Evolutionary conservation across 176 grass and related monocot genomes (phyloP).

Genomic region (Puccinellia tenuiflora): DNA sequence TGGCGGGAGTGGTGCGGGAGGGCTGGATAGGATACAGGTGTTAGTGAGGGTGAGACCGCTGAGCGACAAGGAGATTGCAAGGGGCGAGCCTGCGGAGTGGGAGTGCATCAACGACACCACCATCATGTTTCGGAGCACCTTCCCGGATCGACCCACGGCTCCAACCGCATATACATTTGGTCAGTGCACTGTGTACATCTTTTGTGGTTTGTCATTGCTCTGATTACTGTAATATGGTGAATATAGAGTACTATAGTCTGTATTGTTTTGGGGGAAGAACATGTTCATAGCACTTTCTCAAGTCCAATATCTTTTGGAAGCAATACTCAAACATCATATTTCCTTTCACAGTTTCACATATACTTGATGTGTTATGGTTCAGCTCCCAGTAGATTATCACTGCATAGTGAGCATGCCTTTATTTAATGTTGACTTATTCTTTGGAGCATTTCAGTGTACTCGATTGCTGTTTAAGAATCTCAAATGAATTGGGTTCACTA

Average conservation of each 20-base stretch:
- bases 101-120: constrained; percentile 97
- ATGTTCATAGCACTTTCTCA: not conserved
- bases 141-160: constrained; percentile 61
- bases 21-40: constrained; percentile 81
- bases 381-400: not conserved
- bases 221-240: constrained; percentile 1
- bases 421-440: not conserved
- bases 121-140: constrained; percentile 76
- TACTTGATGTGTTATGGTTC: not conserved
- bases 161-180: constrained; percentile 85
- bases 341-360: not conserved
- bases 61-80: constrained; percentile 71
- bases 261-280: not conserved
- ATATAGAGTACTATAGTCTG: not conserved
- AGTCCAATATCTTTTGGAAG: not conserved
- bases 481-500: constrained; percentile 20
- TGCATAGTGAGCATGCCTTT: not conserved
- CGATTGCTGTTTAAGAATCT: constrained; percentile 14
- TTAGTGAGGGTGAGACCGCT: constrained; percentile 83
- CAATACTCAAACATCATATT: not conserved
- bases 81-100: constrained; percentile 73
- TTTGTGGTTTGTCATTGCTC: not conserved
- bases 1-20: not conserved
- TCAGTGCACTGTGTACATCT: constrained; percentile 22
- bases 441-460: not conserved